phyloP scores from a whole-genome alignment of 2,329 filamentous ascomycete species.

The Diaporthe aspalathi region DNA sequence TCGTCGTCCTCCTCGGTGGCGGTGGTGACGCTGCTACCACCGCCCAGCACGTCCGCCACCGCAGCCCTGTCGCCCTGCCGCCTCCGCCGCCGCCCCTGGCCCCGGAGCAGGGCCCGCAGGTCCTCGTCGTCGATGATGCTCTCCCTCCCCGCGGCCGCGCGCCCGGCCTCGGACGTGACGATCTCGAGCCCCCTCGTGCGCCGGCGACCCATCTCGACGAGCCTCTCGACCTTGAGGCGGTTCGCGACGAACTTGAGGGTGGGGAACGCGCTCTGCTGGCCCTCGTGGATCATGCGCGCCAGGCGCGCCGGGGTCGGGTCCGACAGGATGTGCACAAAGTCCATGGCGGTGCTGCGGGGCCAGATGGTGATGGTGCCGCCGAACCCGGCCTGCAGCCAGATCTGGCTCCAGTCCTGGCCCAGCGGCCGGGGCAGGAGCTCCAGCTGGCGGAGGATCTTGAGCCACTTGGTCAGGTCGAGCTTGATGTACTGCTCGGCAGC shows the following conservation, averaged over 20 bases:
- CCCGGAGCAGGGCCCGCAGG: conserved; percentile 52
- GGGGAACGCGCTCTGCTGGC: conserved; percentile 89
- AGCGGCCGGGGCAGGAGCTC: conserved; percentile 90
- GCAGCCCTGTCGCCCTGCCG: too few species aligned
- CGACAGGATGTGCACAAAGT: conserved; percentile 87
- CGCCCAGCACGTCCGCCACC: conserved; percentile 8
- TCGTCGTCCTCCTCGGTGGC: too few species aligned
- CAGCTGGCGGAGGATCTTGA: conserved; percentile 91
- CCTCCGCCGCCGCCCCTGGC: too few species aligned
- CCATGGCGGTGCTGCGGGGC: conserved; percentile 82
- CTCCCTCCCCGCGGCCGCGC: conserved; percentile 61
- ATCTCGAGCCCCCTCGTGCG: conserved; percentile 61
- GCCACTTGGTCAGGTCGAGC: conserved; percentile 96
- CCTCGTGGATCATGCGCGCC: conserved; percentile 89
- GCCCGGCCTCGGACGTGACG: not conserved
- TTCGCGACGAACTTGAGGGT: conserved; percentile 94
- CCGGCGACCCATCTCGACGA: conserved; percentile 68
- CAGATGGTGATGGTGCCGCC: conserved; percentile 96
- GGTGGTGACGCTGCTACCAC: conserved; percentile 32
- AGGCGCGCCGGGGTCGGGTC: conserved; percentile 83
- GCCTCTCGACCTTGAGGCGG: conserved; percentile 82
- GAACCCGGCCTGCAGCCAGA: conserved; percentile 91
- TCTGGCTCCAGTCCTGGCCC: conserved; percentile 95
- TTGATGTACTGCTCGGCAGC: conserved; percentile 96
- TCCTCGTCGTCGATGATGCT: conserved; percentile 72